phyloP scores from a whole-genome alignment of 2,329 filamentous ascomycete genomes.

The Alternaria arbusti region DNA sequence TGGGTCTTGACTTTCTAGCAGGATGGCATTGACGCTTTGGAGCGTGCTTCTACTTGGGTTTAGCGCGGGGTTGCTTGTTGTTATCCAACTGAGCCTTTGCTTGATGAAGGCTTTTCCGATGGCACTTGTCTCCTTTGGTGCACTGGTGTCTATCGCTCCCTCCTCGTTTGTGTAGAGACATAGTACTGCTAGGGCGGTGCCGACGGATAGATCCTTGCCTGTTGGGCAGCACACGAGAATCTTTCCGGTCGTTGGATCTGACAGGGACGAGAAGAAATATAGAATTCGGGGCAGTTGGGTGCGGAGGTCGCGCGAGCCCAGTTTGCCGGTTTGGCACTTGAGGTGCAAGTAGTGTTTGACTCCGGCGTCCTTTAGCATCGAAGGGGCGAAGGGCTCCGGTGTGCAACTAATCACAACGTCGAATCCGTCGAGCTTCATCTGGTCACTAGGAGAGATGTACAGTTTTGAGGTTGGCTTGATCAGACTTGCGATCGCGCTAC shows the following conservation, averaged over 20 bases:
- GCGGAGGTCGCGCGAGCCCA: constrained; percentile 83
- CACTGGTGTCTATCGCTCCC: constrained; percentile 51
- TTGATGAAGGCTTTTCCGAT: constrained; percentile 81
- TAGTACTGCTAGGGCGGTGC: constrained; percentile 74
- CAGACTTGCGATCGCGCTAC: constrained; percentile 40
- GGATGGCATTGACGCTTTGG: constrained; percentile 88
- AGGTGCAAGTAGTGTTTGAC: constrained; percentile 62
- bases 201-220: constrained; percentile 81
- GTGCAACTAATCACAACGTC: constrained; percentile 54
- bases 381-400: constrained; percentile 45
- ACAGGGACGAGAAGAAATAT: constrained; percentile 53
- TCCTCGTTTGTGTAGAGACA: constrained; percentile 74
- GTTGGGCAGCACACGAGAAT: constrained; percentile 70
- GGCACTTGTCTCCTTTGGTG: neutral
- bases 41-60: constrained; percentile 86
- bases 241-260: neutral
- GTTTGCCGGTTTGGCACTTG: constrained; percentile 73
- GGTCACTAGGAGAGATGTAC: constrained; percentile 48
- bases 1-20: constrained; percentile 62
- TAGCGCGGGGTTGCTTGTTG: constrained; percentile 76
- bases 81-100: constrained; percentile 79
- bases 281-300: constrained; percentile 69
- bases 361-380: constrained; percentile 13
- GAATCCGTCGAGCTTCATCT: constrained; percentile 47
- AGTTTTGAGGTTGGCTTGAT: constrained; percentile 52